A percentile compares a stretch with the other conserved stretches of the same genome.
phyloP scores from a whole-genome alignment of 768 basidiomycete species.

The Boletus sp. region DNA sequence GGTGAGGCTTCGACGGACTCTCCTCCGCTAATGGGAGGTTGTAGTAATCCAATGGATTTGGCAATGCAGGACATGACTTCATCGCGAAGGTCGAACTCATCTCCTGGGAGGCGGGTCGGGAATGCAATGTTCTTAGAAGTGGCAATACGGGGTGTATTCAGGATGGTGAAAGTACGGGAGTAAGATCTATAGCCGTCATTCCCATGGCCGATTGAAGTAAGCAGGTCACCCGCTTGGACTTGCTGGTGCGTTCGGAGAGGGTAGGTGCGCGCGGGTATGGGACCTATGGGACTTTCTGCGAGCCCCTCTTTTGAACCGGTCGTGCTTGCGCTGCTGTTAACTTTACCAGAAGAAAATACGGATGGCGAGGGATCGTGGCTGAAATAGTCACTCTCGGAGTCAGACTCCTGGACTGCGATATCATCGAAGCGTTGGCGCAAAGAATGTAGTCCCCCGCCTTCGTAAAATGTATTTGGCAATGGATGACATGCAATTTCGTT shows the following conservation, averaged over 20 bases:
- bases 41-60: constrained; percentile 91
- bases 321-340: constrained; percentile 10
- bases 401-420: constrained; percentile 40
- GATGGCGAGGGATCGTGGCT: constrained; percentile 23
- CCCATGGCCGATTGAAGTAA: constrained; percentile 51
- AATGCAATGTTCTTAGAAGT: constrained; percentile 26
- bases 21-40: constrained; percentile 71
- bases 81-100: constrained; percentile 91
- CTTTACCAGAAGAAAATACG: constrained; percentile 20
- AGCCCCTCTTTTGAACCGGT: constrained; percentile 23
- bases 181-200: constrained; percentile 46
- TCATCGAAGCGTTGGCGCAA: constrained; percentile 89
- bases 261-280: constrained; percentile 19
- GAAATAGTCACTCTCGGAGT: constrained; percentile 60
- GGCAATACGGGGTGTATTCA: constrained; percentile 48
- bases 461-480: constrained; percentile 86
- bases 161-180: constrained; percentile 46
- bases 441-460: constrained; percentile 84
- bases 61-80: constrained; percentile 98
- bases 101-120: constrained; percentile 36
- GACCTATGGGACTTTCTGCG: constrained; percentile 22
- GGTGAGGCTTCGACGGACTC: constrained; percentile 70
- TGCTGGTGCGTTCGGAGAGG: constrained; percentile 40
- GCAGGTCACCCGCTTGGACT: constrained; percentile 76
- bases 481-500: constrained; percentile 97